Base-by-base conservation (phyloP, 2,329 filamentous ascomycete genomes). In the Neodidymelliopsis sp. region DNA sequence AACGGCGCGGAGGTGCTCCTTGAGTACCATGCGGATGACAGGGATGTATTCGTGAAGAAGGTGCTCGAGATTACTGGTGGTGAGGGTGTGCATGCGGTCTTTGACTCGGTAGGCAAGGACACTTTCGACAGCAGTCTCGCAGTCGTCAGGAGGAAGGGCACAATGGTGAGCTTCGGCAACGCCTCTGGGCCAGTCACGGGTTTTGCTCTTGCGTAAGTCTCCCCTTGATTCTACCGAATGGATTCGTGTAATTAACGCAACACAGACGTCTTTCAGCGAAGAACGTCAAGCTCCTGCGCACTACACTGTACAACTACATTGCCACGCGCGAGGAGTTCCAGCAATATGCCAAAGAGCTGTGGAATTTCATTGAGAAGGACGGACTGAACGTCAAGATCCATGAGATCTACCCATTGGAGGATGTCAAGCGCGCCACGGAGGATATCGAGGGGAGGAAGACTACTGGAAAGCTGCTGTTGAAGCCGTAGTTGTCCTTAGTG, bases 61-160 rank as follows among this genome's bases (percentile, higher is more conserved):
- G 85, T 90, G 5, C 77, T 81, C 62, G 81, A 88, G 67, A 84
- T 90, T 37, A 96, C 91, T 0, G 82, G 79, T 2, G 87, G 87
- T 0, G 76, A 84, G 51, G 92, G 92, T 6, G 86, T 88, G 2
- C 82, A 84, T 56, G 90, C 87, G 8, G 87, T 96, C 20, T 95
- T 91, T 68, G 91, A 96, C 69, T 89, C 89, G 5, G 90, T 96
- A 2, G 92, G 91, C 10, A 90, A 90, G 76, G 81, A 81, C 37
- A 96, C 92, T 0, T 96, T 94, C 75, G 90, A 96, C 60, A 79
- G 83, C 15, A 88, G 87, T 63, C 70, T 96, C 56, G 84, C 91
- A 57, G 82, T 85, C 60, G 80, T 93, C 43, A 88, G 86, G 59
- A 73, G 86, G 56, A 95, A 95, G 77, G 92, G 91, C 4, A 87